Percentiles rank a stretch among this genome's conserved stretches.
Evolutionary conservation across 192 early-diverging fungal species (phyloP).

Genomic region (Spizellomyces punctatus): DNA sequence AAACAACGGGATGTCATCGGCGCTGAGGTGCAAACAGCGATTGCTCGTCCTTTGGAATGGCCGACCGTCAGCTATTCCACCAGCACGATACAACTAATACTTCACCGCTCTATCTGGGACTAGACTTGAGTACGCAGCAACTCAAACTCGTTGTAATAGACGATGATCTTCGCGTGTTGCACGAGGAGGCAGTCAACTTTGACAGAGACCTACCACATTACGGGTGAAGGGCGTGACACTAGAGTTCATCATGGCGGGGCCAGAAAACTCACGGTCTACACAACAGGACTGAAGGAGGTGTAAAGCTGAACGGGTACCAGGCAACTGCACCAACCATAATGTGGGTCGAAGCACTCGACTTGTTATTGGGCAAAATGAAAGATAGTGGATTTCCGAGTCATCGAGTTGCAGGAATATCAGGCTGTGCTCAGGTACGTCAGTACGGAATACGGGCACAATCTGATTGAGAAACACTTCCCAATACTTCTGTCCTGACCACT

Average conservation of each 20-base stretch:
- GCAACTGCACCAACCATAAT: conserved; percentile 72
- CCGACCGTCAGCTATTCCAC: no score
- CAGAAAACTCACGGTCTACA: conserved; percentile 25
- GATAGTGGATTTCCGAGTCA: conserved; percentile 36
- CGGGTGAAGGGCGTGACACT: background rate
- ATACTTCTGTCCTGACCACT: background rate
- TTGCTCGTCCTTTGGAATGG: no score
- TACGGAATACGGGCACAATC: background rate
- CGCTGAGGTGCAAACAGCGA: no score
- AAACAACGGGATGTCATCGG: no score
- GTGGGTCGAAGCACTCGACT: conserved; percentile 78
- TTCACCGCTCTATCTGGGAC: conserved; percentile 37
- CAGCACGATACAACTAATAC: no score
- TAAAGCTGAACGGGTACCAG: conserved; percentile 14
- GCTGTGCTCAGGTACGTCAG: conserved; percentile 56
- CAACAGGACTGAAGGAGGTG: conserved; percentile 27
- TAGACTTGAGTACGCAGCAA: conserved; percentile 80
- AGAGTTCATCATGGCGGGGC: no score
- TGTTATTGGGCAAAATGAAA: conserved; percentile 56
- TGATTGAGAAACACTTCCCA: no score
- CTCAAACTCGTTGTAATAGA: conserved; percentile 67
- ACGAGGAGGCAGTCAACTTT: conserved; percentile 61
- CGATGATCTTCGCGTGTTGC: conserved; percentile 28
- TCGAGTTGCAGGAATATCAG: conserved; percentile 58
- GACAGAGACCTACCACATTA: conserved; percentile 67